A percentile compares a stretch with the other conserved stretches of the same genome.
Evolutionary conservation across 495 filamentous ascomycete species (phyloP).

Genomic region (Alectoria sarmentosa): DNA sequence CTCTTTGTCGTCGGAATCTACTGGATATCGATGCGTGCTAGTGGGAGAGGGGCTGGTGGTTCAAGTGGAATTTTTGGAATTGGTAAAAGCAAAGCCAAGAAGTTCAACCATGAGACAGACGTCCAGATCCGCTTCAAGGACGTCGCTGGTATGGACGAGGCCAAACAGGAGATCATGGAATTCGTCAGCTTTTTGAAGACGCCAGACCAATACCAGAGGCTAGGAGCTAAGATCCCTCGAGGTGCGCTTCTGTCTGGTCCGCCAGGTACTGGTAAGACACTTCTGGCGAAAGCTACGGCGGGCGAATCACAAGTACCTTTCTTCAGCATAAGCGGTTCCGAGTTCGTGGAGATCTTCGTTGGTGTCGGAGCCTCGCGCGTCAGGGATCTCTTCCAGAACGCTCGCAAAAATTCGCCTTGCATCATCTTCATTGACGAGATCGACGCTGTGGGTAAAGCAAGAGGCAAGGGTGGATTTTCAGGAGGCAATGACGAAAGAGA

Average conservation of each 20-base stretch:
- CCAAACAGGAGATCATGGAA: conserved; percentile 98
- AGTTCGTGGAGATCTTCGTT: conserved; percentile 99
- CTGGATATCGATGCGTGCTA: conserved; percentile 62
- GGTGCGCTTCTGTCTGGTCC: conserved; percentile 95
- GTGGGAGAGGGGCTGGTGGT: conserved; percentile 54
- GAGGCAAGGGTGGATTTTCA: conserved; percentile 63
- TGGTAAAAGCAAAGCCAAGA: conserved; percentile 88
- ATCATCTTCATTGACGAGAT: conserved; percentile 99
- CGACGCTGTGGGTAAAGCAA: conserved; percentile 90
- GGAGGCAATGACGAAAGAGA: conserved; percentile 97
- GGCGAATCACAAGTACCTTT: conserved; percentile 97
- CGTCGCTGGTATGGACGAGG: conserved; percentile 98
- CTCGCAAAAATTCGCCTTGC: conserved; percentile 91
- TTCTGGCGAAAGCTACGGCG: conserved; percentile 94
- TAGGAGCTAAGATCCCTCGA: conserved; percentile 95
- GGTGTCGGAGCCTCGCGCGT: conserved; percentile 95
- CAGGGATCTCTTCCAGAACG: conserved; percentile 89
- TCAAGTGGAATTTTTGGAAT: conserved; percentile 86
- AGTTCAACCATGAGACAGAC: conserved; percentile 93
- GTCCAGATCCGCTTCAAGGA: conserved; percentile 96
- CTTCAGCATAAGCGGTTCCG: conserved; percentile 95
- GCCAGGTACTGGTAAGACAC: conserved; percentile 95
- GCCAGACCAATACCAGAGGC: conserved; percentile 79
- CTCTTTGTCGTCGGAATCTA: conserved; percentile 74
- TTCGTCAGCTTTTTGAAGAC: conserved; percentile 94